A percentile compares a stretch with the other conserved stretches of the same genome.
These are phyloP conservation scores for Fraxinus pennsylvanica DNA, from an alignment of 257 asterid genomes.

Conservation along the genomic window DNA sequence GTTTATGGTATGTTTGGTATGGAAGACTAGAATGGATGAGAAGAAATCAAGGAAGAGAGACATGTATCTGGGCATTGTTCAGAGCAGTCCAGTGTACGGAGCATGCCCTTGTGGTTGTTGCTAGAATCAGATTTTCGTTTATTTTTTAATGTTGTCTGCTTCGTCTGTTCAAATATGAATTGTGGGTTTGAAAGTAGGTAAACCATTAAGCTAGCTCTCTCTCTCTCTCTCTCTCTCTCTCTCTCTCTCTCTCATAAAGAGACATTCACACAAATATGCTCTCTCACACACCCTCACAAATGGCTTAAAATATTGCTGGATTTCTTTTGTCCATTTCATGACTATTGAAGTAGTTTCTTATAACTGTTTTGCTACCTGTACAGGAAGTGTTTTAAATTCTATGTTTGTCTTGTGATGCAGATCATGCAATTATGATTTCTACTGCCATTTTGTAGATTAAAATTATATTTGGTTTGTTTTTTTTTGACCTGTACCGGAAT, in stretches of 20 bases:
- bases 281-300: background rate
- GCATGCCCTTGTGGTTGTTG: background rate
- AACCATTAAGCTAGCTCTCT: background rate
- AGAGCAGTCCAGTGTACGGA: background rate
- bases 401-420: background rate
- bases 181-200: background rate
- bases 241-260: background rate
- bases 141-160: background rate
- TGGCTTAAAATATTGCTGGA: background rate
- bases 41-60: background rate
- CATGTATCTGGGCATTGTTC: background rate
- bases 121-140: background rate
- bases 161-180: background rate
- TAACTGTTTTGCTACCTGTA: background rate
- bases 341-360: background rate
- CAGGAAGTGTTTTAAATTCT: background rate
- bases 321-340: background rate
- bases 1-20: background rate
- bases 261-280: background rate
- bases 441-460: slow-evolving; percentile 2
- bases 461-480: slow-evolving; percentile 15
- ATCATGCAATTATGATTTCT: background rate
- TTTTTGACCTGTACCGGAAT: slow-evolving; percentile 15
- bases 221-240: too few species aligned
- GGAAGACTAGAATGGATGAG: background rate